phyloP scores from a whole-genome alignment of 139 green algal species.

The Chlorella sp. region DNA sequence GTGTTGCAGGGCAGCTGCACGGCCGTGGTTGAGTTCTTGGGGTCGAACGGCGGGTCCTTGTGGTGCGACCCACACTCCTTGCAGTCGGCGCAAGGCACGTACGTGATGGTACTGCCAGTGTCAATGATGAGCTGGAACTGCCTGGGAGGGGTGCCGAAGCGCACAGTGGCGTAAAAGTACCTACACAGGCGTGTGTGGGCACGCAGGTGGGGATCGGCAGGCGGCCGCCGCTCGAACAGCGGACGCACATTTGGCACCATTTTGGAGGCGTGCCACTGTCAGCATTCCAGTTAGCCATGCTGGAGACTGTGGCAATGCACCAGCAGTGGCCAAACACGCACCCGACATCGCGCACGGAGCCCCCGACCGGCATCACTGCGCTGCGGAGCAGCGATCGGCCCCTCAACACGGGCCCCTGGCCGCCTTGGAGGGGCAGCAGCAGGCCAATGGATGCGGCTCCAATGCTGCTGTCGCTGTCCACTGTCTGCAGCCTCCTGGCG shows the following conservation, averaged over 20 bases:
- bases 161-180: constrained; percentile 83
- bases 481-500: too few relatives aligned
- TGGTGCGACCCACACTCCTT: constrained; percentile 53
- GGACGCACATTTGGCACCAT: not conserved
- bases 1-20: constrained; percentile 47
- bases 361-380: constrained; percentile 49
- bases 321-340: constrained; percentile 9
- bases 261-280: too few relatives aligned
- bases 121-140: constrained; percentile 90
- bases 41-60: constrained; percentile 63
- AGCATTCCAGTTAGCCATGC: too few relatives aligned
- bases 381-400: constrained; percentile 38
- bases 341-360: constrained; percentile 66
- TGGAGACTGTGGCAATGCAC: not conserved
- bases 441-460: too few relatives aligned
- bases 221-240: not conserved
- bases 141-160: constrained; percentile 71
- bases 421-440: constrained; percentile 6
- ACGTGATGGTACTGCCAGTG: constrained; percentile 91
- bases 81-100: constrained; percentile 82
- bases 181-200: constrained; percentile 24
- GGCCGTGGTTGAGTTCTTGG: constrained; percentile 42
- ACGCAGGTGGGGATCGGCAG: not conserved
- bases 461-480: too few relatives aligned
- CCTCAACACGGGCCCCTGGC: not conserved